Percentiles rank a stretch among this genome's conserved stretches.
Conservation (phyloP, 371 early-diverging fungal species). For the Syncephalis fuscata region DNA sequence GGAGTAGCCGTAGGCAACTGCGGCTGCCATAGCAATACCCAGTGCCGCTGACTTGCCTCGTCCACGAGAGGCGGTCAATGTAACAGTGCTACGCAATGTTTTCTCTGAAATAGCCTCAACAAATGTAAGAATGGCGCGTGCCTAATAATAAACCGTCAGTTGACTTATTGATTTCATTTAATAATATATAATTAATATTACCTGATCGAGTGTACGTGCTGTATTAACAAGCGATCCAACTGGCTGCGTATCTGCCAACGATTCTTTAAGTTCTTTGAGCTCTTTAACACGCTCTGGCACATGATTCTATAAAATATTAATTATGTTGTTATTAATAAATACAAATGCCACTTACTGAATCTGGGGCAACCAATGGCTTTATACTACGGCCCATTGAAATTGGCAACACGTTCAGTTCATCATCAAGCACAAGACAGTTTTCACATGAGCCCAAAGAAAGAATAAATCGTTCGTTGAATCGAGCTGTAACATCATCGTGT, state of each 20-base stretch:
- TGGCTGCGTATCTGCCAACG: slow-evolving; percentile 75
- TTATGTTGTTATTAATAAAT: slow-evolving; percentile 9
- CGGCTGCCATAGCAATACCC: slow-evolving; percentile 92
- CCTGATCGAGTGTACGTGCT: slow-evolving; percentile 82
- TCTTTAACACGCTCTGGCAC: slow-evolving; percentile 49
- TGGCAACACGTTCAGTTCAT: slow-evolving; percentile 91
- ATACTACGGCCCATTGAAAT: slow-evolving; percentile 81
- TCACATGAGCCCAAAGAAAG: slow-evolving; percentile 82
- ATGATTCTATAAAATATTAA: slow-evolving; percentile 27
- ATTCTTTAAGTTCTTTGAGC: slow-evolving; percentile 61
- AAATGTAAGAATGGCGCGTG: slow-evolving; percentile 86
- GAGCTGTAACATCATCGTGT: slow-evolving; percentile 81
- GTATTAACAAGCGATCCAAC: slow-evolving; percentile 63
- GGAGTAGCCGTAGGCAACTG: slow-evolving; percentile 95
- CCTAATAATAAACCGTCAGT: slow-evolving; percentile 12
- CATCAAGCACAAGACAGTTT: slow-evolving; percentile 91
- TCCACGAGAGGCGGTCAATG: slow-evolving; percentile 96
- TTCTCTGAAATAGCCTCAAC: slow-evolving; percentile 91
- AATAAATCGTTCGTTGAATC: slow-evolving; percentile 97
- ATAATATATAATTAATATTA: background rate
- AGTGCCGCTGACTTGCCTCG: slow-evolving; percentile 99
- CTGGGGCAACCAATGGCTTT: slow-evolving; percentile 49
- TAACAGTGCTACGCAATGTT: slow-evolving; percentile 75
- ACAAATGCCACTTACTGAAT: background rate
- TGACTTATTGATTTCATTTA: background rate